These are phyloP conservation scores for Monosporozyma solicola DNA, from an alignment of 805 yeast species.

Conservation along the genomic window DNA sequence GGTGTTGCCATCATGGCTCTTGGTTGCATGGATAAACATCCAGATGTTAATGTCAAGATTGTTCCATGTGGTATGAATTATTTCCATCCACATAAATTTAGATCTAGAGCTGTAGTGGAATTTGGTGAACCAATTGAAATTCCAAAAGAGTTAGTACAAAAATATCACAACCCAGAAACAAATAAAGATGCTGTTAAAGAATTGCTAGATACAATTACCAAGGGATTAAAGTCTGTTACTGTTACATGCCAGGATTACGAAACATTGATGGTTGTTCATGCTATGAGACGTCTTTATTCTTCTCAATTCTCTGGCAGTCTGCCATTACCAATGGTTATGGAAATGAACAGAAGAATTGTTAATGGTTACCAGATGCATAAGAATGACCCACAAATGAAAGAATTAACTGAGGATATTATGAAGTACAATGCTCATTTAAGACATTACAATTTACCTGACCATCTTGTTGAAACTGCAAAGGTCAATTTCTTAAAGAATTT, in stretches of 20 bases:
- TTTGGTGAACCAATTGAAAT: constrained; percentile 84
- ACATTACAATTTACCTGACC: constrained; percentile 53
- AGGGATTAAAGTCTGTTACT: constrained; percentile 74
- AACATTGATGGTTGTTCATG: constrained; percentile 80
- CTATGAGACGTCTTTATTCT: constrained; percentile 74
- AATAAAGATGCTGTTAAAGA: constrained; percentile 66
- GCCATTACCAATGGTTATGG: constrained; percentile 78
- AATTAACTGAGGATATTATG: constrained; percentile 53
- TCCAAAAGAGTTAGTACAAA: constrained; percentile 47
- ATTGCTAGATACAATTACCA: constrained; percentile 58
- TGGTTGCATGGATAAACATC: constrained; percentile 79
- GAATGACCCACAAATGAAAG: constrained; percentile 57
- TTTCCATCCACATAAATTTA: constrained; percentile 89
- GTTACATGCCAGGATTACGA: constrained; percentile 86
- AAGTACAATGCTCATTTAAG: constrained; percentile 64
- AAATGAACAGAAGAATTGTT: constrained; percentile 81
- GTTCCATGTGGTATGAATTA: constrained; percentile 98
- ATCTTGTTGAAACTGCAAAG: constrained; percentile 43
- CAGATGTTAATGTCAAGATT: constrained; percentile 68
- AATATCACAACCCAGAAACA: constrained; percentile 45
- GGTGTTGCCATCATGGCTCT: constrained; percentile 98
- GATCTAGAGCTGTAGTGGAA: constrained; percentile 92
- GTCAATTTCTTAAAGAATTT: constrained; percentile 42
- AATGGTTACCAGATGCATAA: constrained; percentile 69
- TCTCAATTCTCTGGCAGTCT: constrained; percentile 54